Percentiles rank a stretch among this genome's conserved stretches.
Evolutionary conservation across 441 rosid genomes (phyloP).

Genomic region (Viola pubescens): DNA sequence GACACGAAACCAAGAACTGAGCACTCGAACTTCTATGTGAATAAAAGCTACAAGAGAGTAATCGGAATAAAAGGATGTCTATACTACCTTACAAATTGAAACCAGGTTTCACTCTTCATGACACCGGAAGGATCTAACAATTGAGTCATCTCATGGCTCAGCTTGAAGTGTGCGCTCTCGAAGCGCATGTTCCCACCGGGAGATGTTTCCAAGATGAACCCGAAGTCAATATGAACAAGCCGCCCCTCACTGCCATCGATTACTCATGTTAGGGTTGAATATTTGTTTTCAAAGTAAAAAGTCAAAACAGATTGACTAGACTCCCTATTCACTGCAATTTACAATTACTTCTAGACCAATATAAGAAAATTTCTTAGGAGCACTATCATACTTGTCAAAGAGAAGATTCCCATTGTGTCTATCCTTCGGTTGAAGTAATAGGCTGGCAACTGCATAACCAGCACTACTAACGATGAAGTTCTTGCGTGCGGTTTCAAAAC

Average conservation of each 20-base stretch:
- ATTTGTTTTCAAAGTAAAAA: not conserved
- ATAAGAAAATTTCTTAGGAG: conserved; percentile 1
- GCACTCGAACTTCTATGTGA: not conserved
- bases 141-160: conserved; percentile 99
- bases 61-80: not conserved
- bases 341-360: conserved; percentile 8
- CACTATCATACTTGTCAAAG: conserved; percentile 55
- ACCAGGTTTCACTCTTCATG: conserved; percentile 95
- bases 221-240: conserved; percentile 96
- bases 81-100: conserved; percentile 63
- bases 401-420: conserved; percentile 99
- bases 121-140: conserved; percentile 88
- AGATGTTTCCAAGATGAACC: conserved; percentile 92
- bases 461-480: conserved; percentile 95
- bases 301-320: not conserved
- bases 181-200: conserved; percentile 98
- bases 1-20: conserved; percentile 4
- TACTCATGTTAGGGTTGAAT: not conserved
- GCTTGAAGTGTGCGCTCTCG: conserved; percentile 96
- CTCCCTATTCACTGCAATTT: conserved; percentile 1
- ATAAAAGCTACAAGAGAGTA: not conserved
- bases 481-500: conserved; percentile 88
- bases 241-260: conserved; percentile 55
- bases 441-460: conserved; percentile 97
- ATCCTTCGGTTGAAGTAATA: conserved; percentile 95